Evolutionary conservation across 495 filamentous ascomycete species (phyloP), one percentile per base, ranked within the genome.

Genomic region (Penicillium pancosmium): DNA sequence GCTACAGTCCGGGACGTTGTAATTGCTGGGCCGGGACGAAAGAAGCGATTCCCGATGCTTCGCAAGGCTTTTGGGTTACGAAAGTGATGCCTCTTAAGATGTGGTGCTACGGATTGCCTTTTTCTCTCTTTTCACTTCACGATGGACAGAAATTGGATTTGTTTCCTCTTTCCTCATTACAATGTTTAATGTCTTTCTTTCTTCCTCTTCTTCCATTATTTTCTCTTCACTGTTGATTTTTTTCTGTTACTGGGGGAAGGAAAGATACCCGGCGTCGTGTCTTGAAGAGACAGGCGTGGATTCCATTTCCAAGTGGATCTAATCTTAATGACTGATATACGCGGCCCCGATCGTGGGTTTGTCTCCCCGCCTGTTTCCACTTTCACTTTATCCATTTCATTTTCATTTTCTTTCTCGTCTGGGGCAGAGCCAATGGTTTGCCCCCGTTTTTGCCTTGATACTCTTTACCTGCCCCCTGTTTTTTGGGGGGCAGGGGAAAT

Each of bases 31-130:
- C 71, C 74, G 10, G 74, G 72, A 36, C 79, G 79, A 53, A 82
- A 82, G 68, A 84, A 78, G 61, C 77, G 79, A 53, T 82, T 84
- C 53, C 73, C 73, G 1, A 67, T 73, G 53, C 65, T 84, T 52
- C 69, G 78, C 21, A 81, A 78, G 57, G 80, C 79, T 27, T 78
- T 84, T 50, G 75, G 79, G 10, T 61, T 82, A 54, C 69, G 73
- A 41, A 56, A 62, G 48, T 80, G 58, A 78, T 16, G 15, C 27
- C 27, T 31, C 27, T 31, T 31, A 1, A 31, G 27, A 31, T 9
- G 8, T 23, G 23, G 23, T 23, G 23, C 23, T 23, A 23, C 51
- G 16, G 5, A 16, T 27, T 27, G 47, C 21, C 40, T 46, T 12
- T 46, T 51, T 41, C n/a, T 27, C 36, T 55, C 19, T 49, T 33